phyloP scores from a whole-genome alignment of 257 asterid genomes.

The Henckelia pumila region DNA sequence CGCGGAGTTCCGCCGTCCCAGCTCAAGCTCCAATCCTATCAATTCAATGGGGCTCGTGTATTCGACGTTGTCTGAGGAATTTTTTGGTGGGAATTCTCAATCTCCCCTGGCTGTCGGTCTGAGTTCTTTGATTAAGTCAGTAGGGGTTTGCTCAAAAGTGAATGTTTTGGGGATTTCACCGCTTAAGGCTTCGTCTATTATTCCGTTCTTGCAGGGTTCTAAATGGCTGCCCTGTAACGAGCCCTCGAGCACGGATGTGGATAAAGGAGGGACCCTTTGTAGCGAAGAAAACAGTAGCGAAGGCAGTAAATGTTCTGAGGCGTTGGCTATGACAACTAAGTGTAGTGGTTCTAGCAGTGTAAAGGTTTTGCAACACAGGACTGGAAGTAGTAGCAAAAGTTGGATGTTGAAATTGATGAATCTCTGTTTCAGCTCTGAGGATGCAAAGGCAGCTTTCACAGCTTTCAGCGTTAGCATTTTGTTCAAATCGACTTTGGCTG shows the following conservation, averaged over 20 bases:
- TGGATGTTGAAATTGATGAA: no score
- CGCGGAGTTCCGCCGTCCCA: constrained; percentile 37
- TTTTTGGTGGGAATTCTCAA: constrained; percentile 38
- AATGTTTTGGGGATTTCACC: constrained; percentile 59
- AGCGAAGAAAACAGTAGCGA: constrained; percentile 13
- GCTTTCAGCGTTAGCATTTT: constrained; percentile 74
- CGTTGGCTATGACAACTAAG: no score
- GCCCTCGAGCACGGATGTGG: constrained; percentile 46
- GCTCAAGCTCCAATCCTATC: constrained; percentile 23
- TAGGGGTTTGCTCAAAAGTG: constrained; percentile 29
- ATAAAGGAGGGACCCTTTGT: constrained; percentile 49
- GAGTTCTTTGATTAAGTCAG: constrained; percentile 51
- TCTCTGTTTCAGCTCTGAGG: constrained; percentile 54
- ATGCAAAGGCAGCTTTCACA: constrained; percentile 85
- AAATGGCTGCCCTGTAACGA: constrained; percentile 84
- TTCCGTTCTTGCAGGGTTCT: constrained; percentile 57
- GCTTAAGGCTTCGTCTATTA: constrained; percentile 42
- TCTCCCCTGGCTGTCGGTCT: constrained; percentile 56
- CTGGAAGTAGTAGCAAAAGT: no score
- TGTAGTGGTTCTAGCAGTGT: no score
- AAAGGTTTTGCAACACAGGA: no score
- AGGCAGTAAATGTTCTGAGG: no score
- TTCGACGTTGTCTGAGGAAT: constrained; percentile 45
- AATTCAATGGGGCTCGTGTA: constrained; percentile 33
- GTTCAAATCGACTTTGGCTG: constrained; percentile 83